phyloP scores from a whole-genome alignment of 192 early-diverging fungal genomes.

The Backusella westeae region DNA sequence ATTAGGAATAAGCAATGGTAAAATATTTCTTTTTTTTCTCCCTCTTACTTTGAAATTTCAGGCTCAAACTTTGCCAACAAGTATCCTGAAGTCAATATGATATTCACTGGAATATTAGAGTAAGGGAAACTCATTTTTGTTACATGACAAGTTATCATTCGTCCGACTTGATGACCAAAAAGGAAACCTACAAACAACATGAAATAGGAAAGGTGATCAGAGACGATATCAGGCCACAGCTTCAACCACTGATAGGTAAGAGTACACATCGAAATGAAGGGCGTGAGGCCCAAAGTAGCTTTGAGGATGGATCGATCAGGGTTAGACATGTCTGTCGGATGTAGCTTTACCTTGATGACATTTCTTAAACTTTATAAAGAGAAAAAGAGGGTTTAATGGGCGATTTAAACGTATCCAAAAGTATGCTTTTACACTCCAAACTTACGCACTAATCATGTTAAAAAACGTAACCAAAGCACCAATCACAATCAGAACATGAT shows the following conservation, averaged over 20 bases:
- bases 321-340: slow-evolving; percentile 30
- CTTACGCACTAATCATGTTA: slow-evolving; percentile 63
- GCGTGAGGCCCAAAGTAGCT: slow-evolving; percentile 62
- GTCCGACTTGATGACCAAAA: slow-evolving; percentile 80
- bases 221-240: slow-evolving; percentile 63
- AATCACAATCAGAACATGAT: slow-evolving; percentile 49
- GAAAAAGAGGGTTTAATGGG: not conserved
- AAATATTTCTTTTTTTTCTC: not conserved
- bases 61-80: slow-evolving; percentile 54
- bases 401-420: not conserved
- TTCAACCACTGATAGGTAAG: slow-evolving; percentile 60
- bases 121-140: slow-evolving; percentile 78
- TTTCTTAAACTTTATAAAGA: slow-evolving; percentile 15
- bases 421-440: not conserved
- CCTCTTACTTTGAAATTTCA: slow-evolving; percentile 39
- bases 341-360: slow-evolving; percentile 20
- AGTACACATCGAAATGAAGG: slow-evolving; percentile 51
- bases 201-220: slow-evolving; percentile 67
- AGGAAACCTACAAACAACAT: slow-evolving; percentile 66
- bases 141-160: slow-evolving; percentile 85
- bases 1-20: not conserved
- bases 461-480: slow-evolving; percentile 44
- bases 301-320: slow-evolving; percentile 50
- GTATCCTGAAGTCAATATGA: slow-evolving; percentile 60
- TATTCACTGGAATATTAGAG: slow-evolving; percentile 54